Evolutionary conservation across 2,329 filamentous ascomycete species (phyloP), one percentile per base, ranked within the genome.

Genomic region (Nakataea oryzae): DNA sequence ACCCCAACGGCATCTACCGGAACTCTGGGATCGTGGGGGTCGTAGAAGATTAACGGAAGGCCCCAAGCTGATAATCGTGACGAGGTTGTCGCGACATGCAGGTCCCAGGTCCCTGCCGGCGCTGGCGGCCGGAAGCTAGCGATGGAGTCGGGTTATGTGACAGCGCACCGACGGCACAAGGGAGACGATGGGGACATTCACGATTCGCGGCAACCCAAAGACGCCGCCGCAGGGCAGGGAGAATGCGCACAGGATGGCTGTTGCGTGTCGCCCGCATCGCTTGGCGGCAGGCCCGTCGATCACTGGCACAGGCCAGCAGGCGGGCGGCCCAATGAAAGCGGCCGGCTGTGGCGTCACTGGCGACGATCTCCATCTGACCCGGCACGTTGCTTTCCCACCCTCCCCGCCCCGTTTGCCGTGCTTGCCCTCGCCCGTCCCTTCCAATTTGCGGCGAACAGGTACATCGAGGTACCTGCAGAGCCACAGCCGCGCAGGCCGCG

Each of bases 301-400:
- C 41, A 9, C 41, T 47, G 32, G 57, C 32, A n/a, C n/a, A 29
- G 28, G 57, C 14, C 29, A 32, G 5, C n/a, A n/a, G 11, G 57
- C 30, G 30, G 14, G 28, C 57, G 32, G n/a, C 24, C 65, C 66
- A 67, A 67, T 66, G 59, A 64, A 3, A 21, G 29, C 21, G 14
- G 54, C 41, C 17, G 27, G 30, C 58, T 62, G 59, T 66, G 63
- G 63, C 65, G 66, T 67, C 66, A 67, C 59, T 64, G 59, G 61
- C 60, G 64, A 58, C 63, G 66, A 67, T 67, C 66, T 27, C 32
- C 59, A 59, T 60, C 62, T 41, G 61, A 50, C 54, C 55, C n/a
- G 57, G 59, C 28, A 32, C 34, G 21, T 13, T 29, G 12, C 41
- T 30, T 60, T 28, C 55, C 24, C 27, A 13, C 26, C 13, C n/a